Evolutionary conservation across 306 rosid species (phyloP).

Genomic region (Quercus ilex): DNA sequence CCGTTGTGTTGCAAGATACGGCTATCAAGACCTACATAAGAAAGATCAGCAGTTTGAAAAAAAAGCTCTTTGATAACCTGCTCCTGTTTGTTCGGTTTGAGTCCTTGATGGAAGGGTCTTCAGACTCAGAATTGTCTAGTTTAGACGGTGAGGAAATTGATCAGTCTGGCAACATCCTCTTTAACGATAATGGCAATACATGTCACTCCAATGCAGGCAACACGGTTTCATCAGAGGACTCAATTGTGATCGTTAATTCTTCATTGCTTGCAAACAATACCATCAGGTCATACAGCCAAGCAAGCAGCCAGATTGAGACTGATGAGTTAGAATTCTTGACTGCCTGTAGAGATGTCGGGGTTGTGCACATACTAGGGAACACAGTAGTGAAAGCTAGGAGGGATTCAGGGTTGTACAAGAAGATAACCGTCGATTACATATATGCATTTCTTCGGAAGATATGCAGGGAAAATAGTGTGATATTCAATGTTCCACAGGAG

Average conservation of each 20-base stretch:
- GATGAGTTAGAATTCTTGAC: constrained; percentile 79
- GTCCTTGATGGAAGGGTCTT: constrained; percentile 88
- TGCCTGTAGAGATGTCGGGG: constrained; percentile 81
- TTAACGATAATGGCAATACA: constrained; percentile 35
- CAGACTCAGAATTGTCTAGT: constrained; percentile 85
- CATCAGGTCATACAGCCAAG: constrained; percentile 33
- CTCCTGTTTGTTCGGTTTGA: constrained; percentile 65
- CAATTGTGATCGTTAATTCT: constrained; percentile 50
- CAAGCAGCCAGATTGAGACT: constrained; percentile 55
- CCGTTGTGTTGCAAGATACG: constrained; percentile 90
- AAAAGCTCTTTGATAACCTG: constrained; percentile 73
- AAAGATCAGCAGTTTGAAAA: constrained; percentile 86
- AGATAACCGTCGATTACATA: constrained; percentile 73
- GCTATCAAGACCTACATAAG: constrained; percentile 82
- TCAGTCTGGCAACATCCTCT: constrained; percentile 34
- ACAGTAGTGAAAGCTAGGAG: constrained; percentile 74
- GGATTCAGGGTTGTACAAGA: constrained; percentile 66
- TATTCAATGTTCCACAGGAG: constrained; percentile 98
- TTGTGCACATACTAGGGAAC: constrained; percentile 94
- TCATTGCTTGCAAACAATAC: constrained; percentile 40
- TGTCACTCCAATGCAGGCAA: constrained; percentile 35
- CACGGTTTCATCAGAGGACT: constrained; percentile 59
- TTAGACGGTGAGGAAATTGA: constrained; percentile 44
- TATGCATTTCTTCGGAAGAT: constrained; percentile 90
- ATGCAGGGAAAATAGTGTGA: constrained; percentile 90